These are phyloP conservation scores for Tulasnella sp. DNA, from an alignment of 768 basidiomycete species.

Conservation along the genomic window DNA sequence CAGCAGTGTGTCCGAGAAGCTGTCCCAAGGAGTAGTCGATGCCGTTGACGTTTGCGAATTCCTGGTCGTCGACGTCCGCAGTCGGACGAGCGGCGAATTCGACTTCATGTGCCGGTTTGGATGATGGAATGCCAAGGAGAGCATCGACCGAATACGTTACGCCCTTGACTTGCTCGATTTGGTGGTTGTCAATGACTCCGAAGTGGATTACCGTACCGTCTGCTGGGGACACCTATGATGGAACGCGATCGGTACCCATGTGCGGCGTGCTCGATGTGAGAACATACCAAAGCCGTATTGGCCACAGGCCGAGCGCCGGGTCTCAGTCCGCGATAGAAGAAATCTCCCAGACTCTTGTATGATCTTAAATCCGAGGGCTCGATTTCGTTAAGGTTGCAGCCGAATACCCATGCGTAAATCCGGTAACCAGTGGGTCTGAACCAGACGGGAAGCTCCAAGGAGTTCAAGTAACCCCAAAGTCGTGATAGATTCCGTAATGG, in stretches of 20 bases:
- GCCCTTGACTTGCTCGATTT: constrained; percentile 96
- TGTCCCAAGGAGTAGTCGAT: constrained; percentile 93
- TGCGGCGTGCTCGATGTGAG: background rate
- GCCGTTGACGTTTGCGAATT: constrained; percentile 96
- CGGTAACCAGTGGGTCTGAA: constrained; percentile 85
- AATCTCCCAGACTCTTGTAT: constrained; percentile 87
- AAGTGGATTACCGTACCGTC: constrained; percentile 92
- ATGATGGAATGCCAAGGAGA: constrained; percentile 59
- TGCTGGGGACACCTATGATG: constrained; percentile 77
- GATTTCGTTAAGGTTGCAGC: constrained; percentile 90
- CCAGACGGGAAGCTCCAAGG: constrained; percentile 90
- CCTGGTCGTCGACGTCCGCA: constrained; percentile 70
- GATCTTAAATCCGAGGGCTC: constrained; percentile 58
- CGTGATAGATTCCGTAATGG: constrained; percentile 94
- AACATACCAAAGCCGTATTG: constrained; percentile 58
- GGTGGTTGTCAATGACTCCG: constrained; percentile 70
- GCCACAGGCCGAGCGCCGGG: constrained; percentile 77
- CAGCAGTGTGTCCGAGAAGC: constrained; percentile 56
- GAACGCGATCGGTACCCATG: background rate
- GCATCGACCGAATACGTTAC: constrained; percentile 95
- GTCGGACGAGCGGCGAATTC: constrained; percentile 44
- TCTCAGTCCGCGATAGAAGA: constrained; percentile 89
- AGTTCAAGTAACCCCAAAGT: constrained; percentile 94
- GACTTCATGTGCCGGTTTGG: constrained; percentile 42
- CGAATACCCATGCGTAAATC: constrained; percentile 82